Evolutionary conservation across 345 rosid genomes (phyloP).

Genomic region (Murraya paniculata): DNA sequence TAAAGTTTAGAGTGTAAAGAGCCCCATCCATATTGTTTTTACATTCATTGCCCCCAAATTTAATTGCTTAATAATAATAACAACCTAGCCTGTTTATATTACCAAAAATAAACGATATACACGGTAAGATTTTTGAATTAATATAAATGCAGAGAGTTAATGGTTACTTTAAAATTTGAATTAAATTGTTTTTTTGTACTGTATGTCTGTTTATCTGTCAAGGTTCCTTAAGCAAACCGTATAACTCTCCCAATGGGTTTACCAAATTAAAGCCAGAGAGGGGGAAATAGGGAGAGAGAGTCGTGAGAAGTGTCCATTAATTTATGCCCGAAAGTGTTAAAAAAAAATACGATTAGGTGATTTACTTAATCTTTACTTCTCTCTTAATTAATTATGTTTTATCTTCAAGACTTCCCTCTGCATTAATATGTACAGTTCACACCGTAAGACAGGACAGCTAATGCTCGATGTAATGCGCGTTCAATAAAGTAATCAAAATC

Average conservation of each 20-base stretch:
- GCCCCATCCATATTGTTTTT: no score
- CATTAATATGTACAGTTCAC: neutral
- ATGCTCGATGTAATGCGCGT: neutral
- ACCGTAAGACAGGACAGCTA: neutral
- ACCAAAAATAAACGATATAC: no score
- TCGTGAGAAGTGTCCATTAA: neutral
- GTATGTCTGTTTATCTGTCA: neutral
- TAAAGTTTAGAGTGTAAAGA: no score
- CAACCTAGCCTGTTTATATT: no score
- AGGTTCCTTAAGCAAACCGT: neutral
- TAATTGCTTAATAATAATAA: no score
- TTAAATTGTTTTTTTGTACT: neutral
- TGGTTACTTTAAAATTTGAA: neutral
- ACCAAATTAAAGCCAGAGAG: neutral
- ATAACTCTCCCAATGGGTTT: neutral
- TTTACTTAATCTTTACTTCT: constrained; percentile 2
- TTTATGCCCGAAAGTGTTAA: neutral
- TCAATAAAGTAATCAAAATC: constrained; percentile 1
- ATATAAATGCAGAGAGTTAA: no score
- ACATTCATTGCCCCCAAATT: no score
- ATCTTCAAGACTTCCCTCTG: neutral
- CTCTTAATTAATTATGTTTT: neutral
- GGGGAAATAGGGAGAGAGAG: neutral
- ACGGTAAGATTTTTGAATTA: no score
- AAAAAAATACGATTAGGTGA: constrained; percentile 7